Evolutionary conservation across 78 protist species (phyloP), one percentile per base, ranked within the genome.

Genomic region (Protostelium mycophagum): DNA sequence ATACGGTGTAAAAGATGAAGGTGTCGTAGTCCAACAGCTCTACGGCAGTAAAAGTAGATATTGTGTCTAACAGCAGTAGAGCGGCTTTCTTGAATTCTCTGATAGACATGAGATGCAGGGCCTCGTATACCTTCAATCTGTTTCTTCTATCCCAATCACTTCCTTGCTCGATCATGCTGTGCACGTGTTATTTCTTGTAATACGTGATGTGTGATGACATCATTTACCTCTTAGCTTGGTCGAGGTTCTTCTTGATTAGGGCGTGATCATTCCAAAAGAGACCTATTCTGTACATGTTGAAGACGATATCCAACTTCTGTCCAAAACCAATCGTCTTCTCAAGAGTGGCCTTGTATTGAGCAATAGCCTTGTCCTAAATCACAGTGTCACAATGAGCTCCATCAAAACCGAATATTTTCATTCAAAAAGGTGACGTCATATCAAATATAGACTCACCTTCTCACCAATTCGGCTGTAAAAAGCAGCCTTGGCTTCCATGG

Each of bases 141-240:
- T 98, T 98, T 87, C 98, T 93, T n/a, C 99, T 92, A 63, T 98
- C 99, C 99, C 99, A 98, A 88, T 98, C 99, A 83, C 99, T 98
- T 23, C 99, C 99, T 36, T 94, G 92, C 39, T 92, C 94, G 28
- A 92, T 91, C 35, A 92, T 51, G 73, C 73, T 51, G 73, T 51
- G 73, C 5, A 25, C 73, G 73, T 16, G 5, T 16, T 16, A 51
- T 51, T 16, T 25, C 31, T 25, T 51, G 73, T 25, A 51, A 16
- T 16, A 51, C 73, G 73, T 51, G 73, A 51, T 51, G 83, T 10
- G 73, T 51, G 73, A 51, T 51, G 73, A 51, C 73, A 51, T 25
- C 31, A 51, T 16, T 5, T 16, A 91, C 86, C 37, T 36, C 83
- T 96, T 86, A 0, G 99, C 99, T 37, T 86, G 63, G 10, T 91